These are phyloP conservation scores for Candida khao-thaluensis DNA, from an alignment of 805 yeast genomes.

Conservation along the genomic window DNA sequence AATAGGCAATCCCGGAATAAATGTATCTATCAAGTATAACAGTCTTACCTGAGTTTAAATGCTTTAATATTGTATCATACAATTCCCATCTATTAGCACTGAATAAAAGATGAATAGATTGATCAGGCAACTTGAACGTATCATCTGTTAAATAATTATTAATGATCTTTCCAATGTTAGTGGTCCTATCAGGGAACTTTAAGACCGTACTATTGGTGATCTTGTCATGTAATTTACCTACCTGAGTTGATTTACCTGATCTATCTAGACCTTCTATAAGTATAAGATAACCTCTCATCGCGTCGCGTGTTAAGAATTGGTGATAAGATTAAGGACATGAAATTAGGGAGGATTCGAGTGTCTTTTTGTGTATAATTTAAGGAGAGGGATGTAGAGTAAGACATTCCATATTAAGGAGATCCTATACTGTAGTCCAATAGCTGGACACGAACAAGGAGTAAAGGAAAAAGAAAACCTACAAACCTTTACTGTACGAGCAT, in stretches of 20 bases:
- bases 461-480: no score
- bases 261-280: conserved; percentile 92
- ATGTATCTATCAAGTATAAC: conserved; percentile 84
- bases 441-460: no score
- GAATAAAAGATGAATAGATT: conserved; percentile 82
- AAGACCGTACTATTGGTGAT: conserved; percentile 38
- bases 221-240: conserved; percentile 29
- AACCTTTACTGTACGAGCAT: no score
- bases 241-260: conserved; percentile 91
- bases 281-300: conserved; percentile 66
- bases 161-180: conserved; percentile 77
- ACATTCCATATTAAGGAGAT: no score
- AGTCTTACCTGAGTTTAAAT: conserved; percentile 51
- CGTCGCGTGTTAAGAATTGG: conserved; percentile 4
- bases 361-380: neutral
- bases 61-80: conserved; percentile 42
- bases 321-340: neutral
- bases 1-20: conserved; percentile 91
- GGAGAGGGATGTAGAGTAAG: no score
- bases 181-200: conserved; percentile 87
- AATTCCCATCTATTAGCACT: conserved; percentile 96
- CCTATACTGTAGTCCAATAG: no score
- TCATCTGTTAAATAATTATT: conserved; percentile 64
- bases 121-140: conserved; percentile 57
- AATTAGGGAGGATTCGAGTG: neutral